Percentiles rank a stretch among this genome's conserved stretches.
These are phyloP conservation scores for Termitomyces sp. DNA, from an alignment of 768 basidiomycete genomes.

Conservation along the genomic window DNA sequence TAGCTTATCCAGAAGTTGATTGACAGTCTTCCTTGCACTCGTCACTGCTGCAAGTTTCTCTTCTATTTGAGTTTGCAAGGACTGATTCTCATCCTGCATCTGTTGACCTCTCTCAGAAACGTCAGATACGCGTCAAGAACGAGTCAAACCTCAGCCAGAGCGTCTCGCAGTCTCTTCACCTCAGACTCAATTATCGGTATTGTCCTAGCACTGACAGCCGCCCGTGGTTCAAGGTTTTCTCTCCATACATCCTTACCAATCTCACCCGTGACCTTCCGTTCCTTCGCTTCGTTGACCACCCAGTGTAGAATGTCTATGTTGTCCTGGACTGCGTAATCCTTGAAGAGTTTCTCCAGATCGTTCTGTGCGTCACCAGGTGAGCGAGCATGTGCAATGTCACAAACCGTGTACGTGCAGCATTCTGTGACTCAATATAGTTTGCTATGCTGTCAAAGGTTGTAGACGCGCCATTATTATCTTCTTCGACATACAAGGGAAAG, in stretches of 20 bases:
- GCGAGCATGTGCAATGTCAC: not conserved
- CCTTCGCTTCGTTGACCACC: constrained; percentile 65
- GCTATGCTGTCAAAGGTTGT: constrained; percentile 65
- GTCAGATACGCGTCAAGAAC: not conserved
- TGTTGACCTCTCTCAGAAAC: constrained; percentile 21
- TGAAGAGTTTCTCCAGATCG: constrained; percentile 67
- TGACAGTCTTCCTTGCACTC: constrained; percentile 41
- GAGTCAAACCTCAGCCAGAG: constrained; percentile 33
- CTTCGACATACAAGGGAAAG: constrained; percentile 62
- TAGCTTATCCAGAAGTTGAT: constrained; percentile 47
- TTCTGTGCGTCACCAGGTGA: constrained; percentile 35
- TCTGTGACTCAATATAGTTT: constrained; percentile 67
- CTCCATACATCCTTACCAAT: constrained; percentile 59
- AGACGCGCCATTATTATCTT: constrained; percentile 59
- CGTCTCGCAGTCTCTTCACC: constrained; percentile 32
- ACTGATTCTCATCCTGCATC: constrained; percentile 56
- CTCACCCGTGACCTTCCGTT: too few relatives aligned
- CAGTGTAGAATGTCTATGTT: constrained; percentile 69
- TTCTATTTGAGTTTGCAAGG: constrained; percentile 45
- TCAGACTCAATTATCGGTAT: constrained; percentile 54
- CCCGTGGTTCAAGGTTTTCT: constrained; percentile 58
- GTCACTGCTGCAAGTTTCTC: constrained; percentile 42
- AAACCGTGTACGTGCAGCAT: constrained; percentile 35
- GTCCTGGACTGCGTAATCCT: constrained; percentile 61
- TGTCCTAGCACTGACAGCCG: constrained; percentile 59